Conservation (phyloP, 176 grass and related monocot genomes). For the Calamus simplicifolius region DNA sequence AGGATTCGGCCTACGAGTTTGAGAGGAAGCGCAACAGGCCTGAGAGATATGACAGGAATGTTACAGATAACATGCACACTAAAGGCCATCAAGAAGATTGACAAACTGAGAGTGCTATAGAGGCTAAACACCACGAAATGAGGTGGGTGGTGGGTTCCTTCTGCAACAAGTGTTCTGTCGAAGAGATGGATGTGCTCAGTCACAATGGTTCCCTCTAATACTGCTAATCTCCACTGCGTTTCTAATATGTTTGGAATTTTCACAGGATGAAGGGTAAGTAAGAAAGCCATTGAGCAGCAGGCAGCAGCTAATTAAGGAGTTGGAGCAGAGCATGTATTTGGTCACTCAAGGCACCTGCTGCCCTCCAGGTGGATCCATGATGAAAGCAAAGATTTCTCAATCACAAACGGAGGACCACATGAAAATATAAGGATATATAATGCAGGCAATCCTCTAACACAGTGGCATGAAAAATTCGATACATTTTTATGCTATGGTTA, state of each 20-base stretch:
- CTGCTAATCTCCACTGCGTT: not conserved
- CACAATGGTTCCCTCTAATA: not conserved
- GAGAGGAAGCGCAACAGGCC: slow-evolving; percentile 95
- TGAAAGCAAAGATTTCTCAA: slow-evolving; percentile 43
- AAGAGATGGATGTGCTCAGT: not conserved
- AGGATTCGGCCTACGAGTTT: slow-evolving; percentile 91
- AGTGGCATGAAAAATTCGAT: too few species aligned
- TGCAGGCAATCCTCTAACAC: too few species aligned
- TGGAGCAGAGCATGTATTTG: slow-evolving; percentile 50
- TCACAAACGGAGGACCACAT: slow-evolving; percentile 35
- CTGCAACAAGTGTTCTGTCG: not conserved
- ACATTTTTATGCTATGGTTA: too few species aligned
- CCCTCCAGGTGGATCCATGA: slow-evolving; percentile 21
- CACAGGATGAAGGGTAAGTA: slow-evolving; percentile 45
- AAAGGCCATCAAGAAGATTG: slow-evolving; percentile 62
- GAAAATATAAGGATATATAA: slow-evolving; percentile 52
- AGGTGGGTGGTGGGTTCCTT: slow-evolving; percentile 48
- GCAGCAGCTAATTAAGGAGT: slow-evolving; percentile 42
- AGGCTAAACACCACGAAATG: slow-evolving; percentile 39
- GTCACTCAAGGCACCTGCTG: slow-evolving; percentile 39
- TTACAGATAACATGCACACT: slow-evolving; percentile 48
- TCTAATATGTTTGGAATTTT: slow-evolving; percentile 5
- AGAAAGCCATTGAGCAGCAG: slow-evolving; percentile 25
- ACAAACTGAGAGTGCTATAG: slow-evolving; percentile 58
- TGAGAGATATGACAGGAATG: slow-evolving; percentile 71